Conservation (phyloP, 768 basidiomycete species). For the Lentinus tigrinus region DNA sequence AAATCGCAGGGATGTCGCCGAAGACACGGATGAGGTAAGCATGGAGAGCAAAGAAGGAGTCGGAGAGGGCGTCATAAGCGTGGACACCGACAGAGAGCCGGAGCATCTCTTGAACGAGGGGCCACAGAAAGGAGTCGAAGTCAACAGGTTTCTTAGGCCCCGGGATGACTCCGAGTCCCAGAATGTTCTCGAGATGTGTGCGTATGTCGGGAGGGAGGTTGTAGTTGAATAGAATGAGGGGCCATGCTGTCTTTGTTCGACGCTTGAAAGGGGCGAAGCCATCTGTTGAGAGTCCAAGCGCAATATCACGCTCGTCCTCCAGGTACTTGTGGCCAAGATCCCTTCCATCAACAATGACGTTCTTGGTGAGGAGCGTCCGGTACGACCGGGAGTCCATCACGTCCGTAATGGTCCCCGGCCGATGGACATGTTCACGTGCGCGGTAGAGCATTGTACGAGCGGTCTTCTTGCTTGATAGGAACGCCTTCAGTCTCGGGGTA, state of each 20-base stretch:
- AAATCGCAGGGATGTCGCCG: constrained; percentile 29
- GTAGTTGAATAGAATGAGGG: constrained; percentile 41
- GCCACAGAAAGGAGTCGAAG: constrained; percentile 29
- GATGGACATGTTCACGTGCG: constrained; percentile 4
- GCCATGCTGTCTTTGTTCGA: constrained; percentile 36
- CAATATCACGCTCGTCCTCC: constrained; percentile 37
- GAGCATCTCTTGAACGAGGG: constrained; percentile 27
- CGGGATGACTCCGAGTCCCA: constrained; percentile 24
- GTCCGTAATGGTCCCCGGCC: constrained; percentile 28
- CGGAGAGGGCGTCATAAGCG: constrained; percentile 11
- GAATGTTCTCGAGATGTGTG: constrained; percentile 15
- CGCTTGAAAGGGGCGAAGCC: constrained; percentile 41
- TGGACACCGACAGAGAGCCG: constrained; percentile 22
- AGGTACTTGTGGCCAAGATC: constrained; percentile 34
- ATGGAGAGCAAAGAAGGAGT: constrained; percentile 20
- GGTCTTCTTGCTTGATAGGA: background rate
- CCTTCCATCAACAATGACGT: constrained; percentile 30
- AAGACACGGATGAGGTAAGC: constrained; percentile 23
- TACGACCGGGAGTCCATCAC: constrained; percentile 39
- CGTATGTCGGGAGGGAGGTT: constrained; percentile 28
- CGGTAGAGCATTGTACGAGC: constrained; percentile 15
- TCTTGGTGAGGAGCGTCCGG: constrained; percentile 14
- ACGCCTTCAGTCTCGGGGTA: constrained; percentile 17
- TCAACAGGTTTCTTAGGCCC: constrained; percentile 21
- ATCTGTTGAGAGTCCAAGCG: constrained; percentile 42